Percentiles rank a stretch among this genome's conserved stretches.
Evolutionary conservation across 202 grass and related monocot genomes (phyloP).

Genomic region (Eragrostis tef): DNA sequence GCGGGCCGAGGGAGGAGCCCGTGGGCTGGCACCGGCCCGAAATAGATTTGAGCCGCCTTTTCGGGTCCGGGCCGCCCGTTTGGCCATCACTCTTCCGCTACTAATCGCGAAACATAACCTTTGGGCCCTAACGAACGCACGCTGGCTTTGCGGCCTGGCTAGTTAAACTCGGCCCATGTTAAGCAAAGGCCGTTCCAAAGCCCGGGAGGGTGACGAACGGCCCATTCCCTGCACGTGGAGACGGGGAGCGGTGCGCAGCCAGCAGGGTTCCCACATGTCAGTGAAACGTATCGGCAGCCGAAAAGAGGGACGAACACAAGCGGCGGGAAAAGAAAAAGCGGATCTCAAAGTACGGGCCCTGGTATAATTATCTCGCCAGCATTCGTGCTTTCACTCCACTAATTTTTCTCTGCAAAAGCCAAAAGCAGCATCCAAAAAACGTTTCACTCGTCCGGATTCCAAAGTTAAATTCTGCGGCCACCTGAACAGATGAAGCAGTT

Average conservation of each 20-base stretch:
- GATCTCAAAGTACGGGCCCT: slow-evolving; percentile 56
- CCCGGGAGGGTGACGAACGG: background rate
- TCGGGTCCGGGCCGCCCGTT: too few relatives aligned
- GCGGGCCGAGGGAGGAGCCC: too few relatives aligned
- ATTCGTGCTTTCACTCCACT: slow-evolving; percentile 6
- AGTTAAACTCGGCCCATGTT: too few relatives aligned
- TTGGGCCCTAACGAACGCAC: too few relatives aligned
- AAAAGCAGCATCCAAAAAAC: background rate
- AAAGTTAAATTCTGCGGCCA: background rate
- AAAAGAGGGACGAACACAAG: slow-evolving; percentile 38
- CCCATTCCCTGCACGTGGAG: slow-evolving; percentile 34
- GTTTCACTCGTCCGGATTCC: background rate
- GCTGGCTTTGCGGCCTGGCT: too few relatives aligned
- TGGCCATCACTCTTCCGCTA: too few relatives aligned
- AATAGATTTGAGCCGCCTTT: too few relatives aligned
- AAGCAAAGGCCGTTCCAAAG: background rate
- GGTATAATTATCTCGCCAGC: slow-evolving; percentile 46
- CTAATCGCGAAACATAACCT: too few relatives aligned
- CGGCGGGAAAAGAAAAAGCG: slow-evolving; percentile 55
- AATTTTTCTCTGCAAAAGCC: background rate
- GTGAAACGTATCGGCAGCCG: background rate
- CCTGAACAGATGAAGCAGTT: background rate
- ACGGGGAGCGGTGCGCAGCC: background rate
- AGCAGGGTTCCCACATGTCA: background rate
- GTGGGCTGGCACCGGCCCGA: too few relatives aligned